These are phyloP conservation scores for Mycena leptocephala DNA, from an alignment of 768 basidiomycete species.

Conservation along the genomic window DNA sequence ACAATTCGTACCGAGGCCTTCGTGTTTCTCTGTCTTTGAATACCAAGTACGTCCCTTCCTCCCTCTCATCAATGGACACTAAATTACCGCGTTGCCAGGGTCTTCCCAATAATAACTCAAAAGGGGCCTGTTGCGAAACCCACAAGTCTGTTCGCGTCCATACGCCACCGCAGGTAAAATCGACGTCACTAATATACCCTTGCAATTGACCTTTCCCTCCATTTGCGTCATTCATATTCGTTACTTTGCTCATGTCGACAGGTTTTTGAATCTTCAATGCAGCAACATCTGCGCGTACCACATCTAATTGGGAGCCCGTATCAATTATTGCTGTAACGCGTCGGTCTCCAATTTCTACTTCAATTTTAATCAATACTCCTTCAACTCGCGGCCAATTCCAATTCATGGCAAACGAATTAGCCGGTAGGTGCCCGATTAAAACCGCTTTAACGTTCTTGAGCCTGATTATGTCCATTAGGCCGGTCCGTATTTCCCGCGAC, in stretches of 20 bases:
- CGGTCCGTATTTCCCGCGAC: not conserved
- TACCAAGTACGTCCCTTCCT: not conserved
- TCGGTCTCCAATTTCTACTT: too few relatives aligned
- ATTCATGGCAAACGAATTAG: not conserved
- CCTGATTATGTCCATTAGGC: not conserved
- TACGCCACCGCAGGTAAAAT: not conserved
- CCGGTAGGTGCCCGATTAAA: not conserved
- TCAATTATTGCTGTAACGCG: too few relatives aligned
- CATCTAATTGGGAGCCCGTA: too few relatives aligned
- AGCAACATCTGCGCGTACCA: too few relatives aligned
- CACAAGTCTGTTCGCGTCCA: not conserved
- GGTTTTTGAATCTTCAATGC: too few relatives aligned
- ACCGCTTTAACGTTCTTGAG: not conserved
- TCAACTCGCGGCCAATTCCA: not conserved
- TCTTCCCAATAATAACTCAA: not conserved
- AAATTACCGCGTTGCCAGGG: not conserved
- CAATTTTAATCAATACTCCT: too few relatives aligned
- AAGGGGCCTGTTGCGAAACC: not conserved
- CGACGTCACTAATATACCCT: too few relatives aligned
- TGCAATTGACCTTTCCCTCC: not conserved
- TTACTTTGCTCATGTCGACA: too few relatives aligned
- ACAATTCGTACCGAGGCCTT: not conserved
- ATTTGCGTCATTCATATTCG: not conserved
- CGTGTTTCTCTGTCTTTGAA: not conserved
- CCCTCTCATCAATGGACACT: not conserved